Conservation (phyloP, 2,329 filamentous ascomycete genomes). For the Cladobotryum protrusum region DNA sequence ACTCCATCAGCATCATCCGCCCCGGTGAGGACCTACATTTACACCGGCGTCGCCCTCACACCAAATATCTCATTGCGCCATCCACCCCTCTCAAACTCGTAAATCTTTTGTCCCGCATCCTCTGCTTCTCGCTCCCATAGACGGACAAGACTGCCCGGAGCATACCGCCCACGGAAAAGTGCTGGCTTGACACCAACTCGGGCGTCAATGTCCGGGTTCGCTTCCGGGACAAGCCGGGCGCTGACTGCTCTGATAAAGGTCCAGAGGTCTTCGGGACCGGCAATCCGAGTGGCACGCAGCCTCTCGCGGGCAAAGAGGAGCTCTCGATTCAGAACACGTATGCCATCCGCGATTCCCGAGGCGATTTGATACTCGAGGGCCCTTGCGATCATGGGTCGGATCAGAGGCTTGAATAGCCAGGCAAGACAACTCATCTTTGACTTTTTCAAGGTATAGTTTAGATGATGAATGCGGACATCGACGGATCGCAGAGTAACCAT, state of each 20-base stretch:
- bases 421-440: constrained; percentile 71
- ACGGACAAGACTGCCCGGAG: constrained; percentile 82
- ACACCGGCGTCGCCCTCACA: constrained; percentile 18
- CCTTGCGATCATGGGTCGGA: constrained; percentile 74
- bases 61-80: constrained; percentile 87
- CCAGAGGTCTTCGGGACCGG: constrained; percentile 67
- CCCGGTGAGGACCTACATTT: background rate
- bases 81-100: constrained; percentile 63
- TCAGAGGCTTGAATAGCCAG: constrained; percentile 77
- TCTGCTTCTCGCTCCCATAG: constrained; percentile 79
- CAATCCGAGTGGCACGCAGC: constrained; percentile 76
- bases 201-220: constrained; percentile 71
- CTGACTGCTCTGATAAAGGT: constrained; percentile 79
- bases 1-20: background rate
- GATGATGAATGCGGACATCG: constrained; percentile 76
- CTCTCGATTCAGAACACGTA: constrained; percentile 75
- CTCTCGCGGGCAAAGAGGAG: constrained; percentile 81
- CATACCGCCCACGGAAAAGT: constrained; percentile 72
- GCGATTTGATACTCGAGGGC: constrained; percentile 75
- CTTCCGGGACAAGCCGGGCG: constrained; percentile 64
- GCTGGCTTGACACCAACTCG: constrained; percentile 61
- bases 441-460: constrained; percentile 69
- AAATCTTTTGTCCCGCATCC: constrained; percentile 64
- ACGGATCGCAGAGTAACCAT: constrained; percentile 73
- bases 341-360: constrained; percentile 59